These are phyloP conservation scores for Neurospora sp. DNA, from an alignment of 495 filamentous ascomycete species.

Conservation along the genomic window DNA sequence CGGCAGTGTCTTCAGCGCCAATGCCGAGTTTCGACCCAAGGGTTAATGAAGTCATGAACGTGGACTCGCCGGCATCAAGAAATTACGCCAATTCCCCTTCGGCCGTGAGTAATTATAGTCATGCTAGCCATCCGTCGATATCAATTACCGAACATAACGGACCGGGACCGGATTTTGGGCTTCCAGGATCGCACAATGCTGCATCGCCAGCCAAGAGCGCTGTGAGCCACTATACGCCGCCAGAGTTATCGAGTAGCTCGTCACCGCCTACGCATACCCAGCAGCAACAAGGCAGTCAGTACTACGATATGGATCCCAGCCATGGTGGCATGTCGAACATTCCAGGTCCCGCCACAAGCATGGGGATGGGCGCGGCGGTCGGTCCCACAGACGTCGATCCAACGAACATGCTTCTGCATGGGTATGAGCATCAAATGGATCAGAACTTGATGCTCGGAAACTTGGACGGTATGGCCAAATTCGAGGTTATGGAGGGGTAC, in stretches of 20 bases:
- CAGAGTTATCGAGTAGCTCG: slow-evolving; percentile 34
- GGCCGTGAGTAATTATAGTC: slow-evolving; percentile 22
- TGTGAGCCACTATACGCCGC: slow-evolving; percentile 21
- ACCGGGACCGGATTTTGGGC: not conserved
- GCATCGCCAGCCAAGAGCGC: slow-evolving; percentile 38
- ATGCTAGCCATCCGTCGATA: slow-evolving; percentile 13
- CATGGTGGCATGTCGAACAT: slow-evolving; percentile 12
- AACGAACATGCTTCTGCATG: slow-evolving; percentile 31
- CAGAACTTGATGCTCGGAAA: slow-evolving; percentile 6
- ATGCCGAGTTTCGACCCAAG: slow-evolving; percentile 26
- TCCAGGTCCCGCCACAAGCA: slow-evolving; percentile 6
- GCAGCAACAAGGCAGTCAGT: slow-evolving; percentile 1
- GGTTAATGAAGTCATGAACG: slow-evolving; percentile 26
- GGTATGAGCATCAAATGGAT: slow-evolving; percentile 19
- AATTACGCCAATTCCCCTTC: slow-evolving; percentile 18
- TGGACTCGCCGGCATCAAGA: slow-evolving; percentile 17
- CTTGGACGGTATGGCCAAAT: not conserved
- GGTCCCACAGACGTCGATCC: slow-evolving; percentile 24
- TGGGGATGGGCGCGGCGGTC: slow-evolving; percentile 22
- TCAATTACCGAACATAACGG: slow-evolving; percentile 6
- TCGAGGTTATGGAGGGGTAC: slow-evolving; percentile 6
- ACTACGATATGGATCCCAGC: not conserved
- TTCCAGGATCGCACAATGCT: slow-evolving; percentile 17
- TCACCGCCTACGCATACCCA: slow-evolving; percentile 25
- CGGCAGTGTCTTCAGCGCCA: slow-evolving; percentile 27